These are phyloP conservation scores for Tricholoma hemisulphureum DNA, from an alignment of 768 basidiomycete genomes.

Conservation along the genomic window DNA sequence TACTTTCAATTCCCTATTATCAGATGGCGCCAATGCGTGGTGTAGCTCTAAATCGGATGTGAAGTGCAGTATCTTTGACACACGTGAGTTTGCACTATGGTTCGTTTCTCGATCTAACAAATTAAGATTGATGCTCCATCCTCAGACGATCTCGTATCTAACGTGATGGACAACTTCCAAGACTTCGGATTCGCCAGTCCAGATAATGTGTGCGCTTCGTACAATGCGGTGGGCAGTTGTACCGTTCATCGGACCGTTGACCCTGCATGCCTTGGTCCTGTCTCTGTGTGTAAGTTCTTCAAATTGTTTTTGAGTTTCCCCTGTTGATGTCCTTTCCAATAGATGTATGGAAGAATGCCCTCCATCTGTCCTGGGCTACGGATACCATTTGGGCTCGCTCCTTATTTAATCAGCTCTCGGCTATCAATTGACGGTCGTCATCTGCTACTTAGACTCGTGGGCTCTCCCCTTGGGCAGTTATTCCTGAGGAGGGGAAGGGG, in stretches of 20 bases:
- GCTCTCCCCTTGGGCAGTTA: no score
- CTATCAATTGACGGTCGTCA: not conserved
- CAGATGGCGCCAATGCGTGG: constrained; percentile 13
- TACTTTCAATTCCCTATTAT: constrained; percentile 19
- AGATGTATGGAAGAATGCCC: constrained; percentile 24
- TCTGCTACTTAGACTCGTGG: no score
- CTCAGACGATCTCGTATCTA: constrained; percentile 17
- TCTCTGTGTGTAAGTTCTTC: constrained; percentile 11
- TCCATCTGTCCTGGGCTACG: constrained; percentile 19
- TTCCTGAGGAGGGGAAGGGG: no score
- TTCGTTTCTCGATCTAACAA: no score
- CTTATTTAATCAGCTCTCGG: not conserved
- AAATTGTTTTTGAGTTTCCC: not conserved
- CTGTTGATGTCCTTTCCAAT: not conserved
- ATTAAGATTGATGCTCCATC: no score
- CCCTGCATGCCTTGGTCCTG: constrained; percentile 19
- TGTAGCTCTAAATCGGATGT: constrained; percentile 17
- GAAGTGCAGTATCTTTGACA: constrained; percentile 18
- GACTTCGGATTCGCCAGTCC: constrained; percentile 20
- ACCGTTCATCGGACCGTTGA: constrained; percentile 9
- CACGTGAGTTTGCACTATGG: constrained; percentile 17
- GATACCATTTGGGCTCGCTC: constrained; percentile 20
- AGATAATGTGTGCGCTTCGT: constrained; percentile 15
- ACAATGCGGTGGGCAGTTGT: constrained; percentile 16
- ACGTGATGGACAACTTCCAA: constrained; percentile 16